phyloP scores from a whole-genome alignment of 495 filamentous ascomycete species.

The Podospora appendiculata region DNA sequence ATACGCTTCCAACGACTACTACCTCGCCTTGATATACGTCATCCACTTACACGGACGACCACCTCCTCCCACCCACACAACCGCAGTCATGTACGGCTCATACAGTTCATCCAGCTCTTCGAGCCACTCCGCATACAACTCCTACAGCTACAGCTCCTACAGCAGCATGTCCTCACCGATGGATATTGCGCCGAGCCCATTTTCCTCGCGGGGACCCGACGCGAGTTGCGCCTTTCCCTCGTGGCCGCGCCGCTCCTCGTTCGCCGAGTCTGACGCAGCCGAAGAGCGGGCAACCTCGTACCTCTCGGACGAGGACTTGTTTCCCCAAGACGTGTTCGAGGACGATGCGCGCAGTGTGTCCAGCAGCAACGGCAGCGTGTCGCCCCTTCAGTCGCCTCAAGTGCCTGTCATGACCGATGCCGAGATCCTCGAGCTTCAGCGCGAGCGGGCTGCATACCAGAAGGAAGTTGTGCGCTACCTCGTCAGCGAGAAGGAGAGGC shows the following conservation, averaged over 20 bases:
- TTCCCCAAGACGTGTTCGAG: constrained; percentile 27
- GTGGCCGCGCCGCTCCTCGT: constrained; percentile 38
- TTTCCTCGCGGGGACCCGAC: constrained; percentile 29
- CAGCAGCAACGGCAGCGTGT: constrained; percentile 32
- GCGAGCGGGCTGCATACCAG: constrained; percentile 36
- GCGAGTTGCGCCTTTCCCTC: constrained; percentile 43
- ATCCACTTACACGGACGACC: constrained; percentile 4
- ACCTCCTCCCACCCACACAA: constrained; percentile 3
- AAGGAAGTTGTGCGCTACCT: constrained; percentile 36
- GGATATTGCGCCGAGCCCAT: constrained; percentile 42
- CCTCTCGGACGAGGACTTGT: constrained; percentile 44
- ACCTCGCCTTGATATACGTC: neutral
- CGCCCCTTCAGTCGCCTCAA: constrained; percentile 25
- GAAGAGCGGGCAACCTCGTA: constrained; percentile 39
- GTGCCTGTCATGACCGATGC: constrained; percentile 21
- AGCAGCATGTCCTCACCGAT: constrained; percentile 38
- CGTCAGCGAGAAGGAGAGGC: constrained; percentile 40
- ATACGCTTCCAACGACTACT: neutral
- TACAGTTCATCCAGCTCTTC: constrained; percentile 30
- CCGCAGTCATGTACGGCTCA: constrained; percentile 36
- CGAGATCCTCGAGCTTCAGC: constrained; percentile 35
- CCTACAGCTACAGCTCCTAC: constrained; percentile 25
- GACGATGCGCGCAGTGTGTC: constrained; percentile 39
- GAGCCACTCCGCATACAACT: constrained; percentile 15
- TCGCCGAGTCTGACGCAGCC: constrained; percentile 28